Conservation (phyloP, 1,284 basidiomycete species). For the Papiliotrema laurentii region DNA sequence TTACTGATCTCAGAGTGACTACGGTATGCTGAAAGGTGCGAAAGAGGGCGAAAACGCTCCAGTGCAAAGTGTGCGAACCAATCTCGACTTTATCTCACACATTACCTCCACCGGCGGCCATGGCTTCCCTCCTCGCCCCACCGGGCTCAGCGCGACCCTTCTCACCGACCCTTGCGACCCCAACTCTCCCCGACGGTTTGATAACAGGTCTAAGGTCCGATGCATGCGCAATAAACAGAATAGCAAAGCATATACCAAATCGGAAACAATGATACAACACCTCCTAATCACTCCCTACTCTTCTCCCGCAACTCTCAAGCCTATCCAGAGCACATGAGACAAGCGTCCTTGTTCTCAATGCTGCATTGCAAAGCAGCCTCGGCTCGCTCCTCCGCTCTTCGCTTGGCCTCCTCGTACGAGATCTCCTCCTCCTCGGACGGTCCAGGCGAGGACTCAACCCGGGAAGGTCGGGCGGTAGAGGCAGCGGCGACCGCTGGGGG, state of each 20-base stretch:
- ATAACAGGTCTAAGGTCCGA: not conserved
- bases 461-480: constrained; percentile 1
- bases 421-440: constrained; percentile 47
- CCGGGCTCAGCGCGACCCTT: no score
- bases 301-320: not conserved
- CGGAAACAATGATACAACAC: not conserved
- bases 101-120: no score
- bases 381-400: constrained; percentile 47
- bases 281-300: not conserved
- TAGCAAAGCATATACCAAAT: not conserved
- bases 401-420: constrained; percentile 50
- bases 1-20: no score
- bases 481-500: constrained; percentile 22
- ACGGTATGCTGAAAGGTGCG: no score
- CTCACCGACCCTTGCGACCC: no score
- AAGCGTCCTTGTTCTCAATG: constrained; percentile 51
- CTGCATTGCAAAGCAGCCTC: constrained; percentile 48
- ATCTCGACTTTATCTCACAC: no score
- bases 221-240: not conserved
- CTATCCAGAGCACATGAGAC: constrained; percentile 49
- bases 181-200: no score
- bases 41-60: no score
- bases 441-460: constrained; percentile 18
- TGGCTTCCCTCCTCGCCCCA: no score
- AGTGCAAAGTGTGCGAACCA: no score